phyloP scores from a whole-genome alignment of 1,284 basidiomycete species.

The Phellopilus nigrolimitatus region DNA sequence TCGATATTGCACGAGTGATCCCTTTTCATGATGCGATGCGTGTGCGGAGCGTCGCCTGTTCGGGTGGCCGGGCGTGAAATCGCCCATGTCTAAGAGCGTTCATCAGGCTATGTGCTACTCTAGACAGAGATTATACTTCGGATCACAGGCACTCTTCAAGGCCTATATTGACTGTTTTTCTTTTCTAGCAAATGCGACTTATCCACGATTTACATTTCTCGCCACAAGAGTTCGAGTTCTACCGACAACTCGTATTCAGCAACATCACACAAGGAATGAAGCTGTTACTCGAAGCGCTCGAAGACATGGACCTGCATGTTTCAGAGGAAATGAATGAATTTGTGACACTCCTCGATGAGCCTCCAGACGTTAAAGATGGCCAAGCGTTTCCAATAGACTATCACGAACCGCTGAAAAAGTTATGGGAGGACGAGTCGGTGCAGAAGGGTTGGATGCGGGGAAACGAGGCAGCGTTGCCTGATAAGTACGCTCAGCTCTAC shows the following conservation, averaged over 20 bases:
- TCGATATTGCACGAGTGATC: neutral
- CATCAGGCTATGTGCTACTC: neutral
- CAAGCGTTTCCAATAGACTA: conserved; percentile 71
- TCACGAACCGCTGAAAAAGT: conserved; percentile 56
- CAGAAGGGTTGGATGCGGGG: conserved; percentile 71
- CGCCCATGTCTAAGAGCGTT: neutral
- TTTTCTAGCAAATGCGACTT: conserved; percentile 77
- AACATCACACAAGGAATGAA: conserved; percentile 86
- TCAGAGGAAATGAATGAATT: conserved; percentile 50
- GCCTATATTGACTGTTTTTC: neutral
- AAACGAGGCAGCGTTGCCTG: conserved; percentile 84
- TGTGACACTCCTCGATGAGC: conserved; percentile 62
- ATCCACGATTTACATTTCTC: conserved; percentile 81
- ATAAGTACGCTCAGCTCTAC: conserved; percentile 57
- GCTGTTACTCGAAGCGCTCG: conserved; percentile 82
- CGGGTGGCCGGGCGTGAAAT: neutral
- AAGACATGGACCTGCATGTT: conserved; percentile 78
- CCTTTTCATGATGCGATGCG: neutral
- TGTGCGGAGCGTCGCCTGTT: neutral
- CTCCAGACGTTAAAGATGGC: conserved; percentile 70
- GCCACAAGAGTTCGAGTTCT: conserved; percentile 70
- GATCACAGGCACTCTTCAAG: no score
- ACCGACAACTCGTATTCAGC: conserved; percentile 85
- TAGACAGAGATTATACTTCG: no score
- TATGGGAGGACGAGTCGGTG: conserved; percentile 80